Evolutionary conservation across 106 monocot genomes (phyloP).

Genomic region (Allium cepa): DNA sequence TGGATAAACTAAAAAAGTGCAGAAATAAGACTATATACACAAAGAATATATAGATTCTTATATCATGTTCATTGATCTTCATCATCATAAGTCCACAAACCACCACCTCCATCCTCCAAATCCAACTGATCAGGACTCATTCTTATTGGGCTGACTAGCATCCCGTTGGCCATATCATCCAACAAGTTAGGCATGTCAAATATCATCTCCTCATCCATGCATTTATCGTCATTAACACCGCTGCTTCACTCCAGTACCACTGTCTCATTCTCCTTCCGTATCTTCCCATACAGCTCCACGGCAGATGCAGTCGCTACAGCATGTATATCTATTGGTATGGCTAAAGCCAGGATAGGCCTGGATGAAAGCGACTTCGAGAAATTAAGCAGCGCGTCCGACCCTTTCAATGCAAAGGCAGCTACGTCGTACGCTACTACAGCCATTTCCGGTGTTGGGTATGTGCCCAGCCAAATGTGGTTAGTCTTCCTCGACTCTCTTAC

Average conservation of each 20-base stretch:
- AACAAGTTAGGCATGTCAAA: constrained; percentile 73
- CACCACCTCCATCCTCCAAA: constrained; percentile 37
- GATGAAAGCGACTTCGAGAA: constrained; percentile 38
- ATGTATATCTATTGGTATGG: constrained; percentile 50
- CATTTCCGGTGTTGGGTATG: constrained; percentile 68
- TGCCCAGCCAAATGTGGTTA: constrained; percentile 85
- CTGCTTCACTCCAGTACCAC: too few species aligned
- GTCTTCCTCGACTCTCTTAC: constrained; percentile 76
- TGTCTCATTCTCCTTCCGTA: neutral
- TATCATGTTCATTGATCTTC: too few species aligned
- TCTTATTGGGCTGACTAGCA: constrained; percentile 91
- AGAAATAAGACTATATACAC: too few species aligned
- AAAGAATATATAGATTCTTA: too few species aligned
- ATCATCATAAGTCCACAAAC: constrained; percentile 47
- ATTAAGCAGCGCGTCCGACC: constrained; percentile 61
- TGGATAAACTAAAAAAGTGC: too few species aligned
- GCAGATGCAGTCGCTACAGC: constrained; percentile 35
- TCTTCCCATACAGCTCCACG: neutral
- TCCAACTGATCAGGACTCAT: constrained; percentile 32
- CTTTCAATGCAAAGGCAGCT: constrained; percentile 60
- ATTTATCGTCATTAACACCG: constrained; percentile 3
- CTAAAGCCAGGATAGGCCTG: constrained; percentile 30
- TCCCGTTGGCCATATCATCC: constrained; percentile 81
- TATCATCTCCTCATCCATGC: constrained; percentile 79
- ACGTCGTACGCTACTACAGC: constrained; percentile 85